Evolutionary conservation across 306 rosid genomes (phyloP), one percentile per base, ranked within the genome.

Genomic region (Vachellia collinsii): DNA sequence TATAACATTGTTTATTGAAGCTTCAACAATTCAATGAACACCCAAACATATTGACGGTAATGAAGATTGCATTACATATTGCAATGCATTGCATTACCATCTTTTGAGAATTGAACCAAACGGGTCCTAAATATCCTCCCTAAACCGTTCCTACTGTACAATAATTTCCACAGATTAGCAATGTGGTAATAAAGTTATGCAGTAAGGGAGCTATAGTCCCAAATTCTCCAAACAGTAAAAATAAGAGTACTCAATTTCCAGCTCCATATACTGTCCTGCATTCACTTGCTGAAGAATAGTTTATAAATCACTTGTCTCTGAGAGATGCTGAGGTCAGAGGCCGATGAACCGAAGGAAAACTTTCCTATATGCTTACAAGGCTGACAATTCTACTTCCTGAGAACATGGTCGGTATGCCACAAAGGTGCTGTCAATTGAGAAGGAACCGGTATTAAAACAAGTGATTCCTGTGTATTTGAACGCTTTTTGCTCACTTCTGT

Each of bases 391-490:
- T 77, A 95, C 97, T 83, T 95, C 98, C 80, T 93, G 97, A 76
- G 88, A 89, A 83, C 88, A 89, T 56, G 98, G 97, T 29, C 97
- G 92, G 86, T 89, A 94, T 22, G 90, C 97, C 84, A 87, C 97
- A 73, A 95, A 93, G 41, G 97, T 89, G 70, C 84, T 81, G 71
- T 93, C 98, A 53, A 74, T 89, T 44, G 99, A 87, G 85, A 95
- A 93, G 76, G 98, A 95, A 76, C 97, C 98, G 0, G 98, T 88
- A 82, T 94, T 93, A 69, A 91, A 94, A 83, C 97, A 94, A 77
- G 97, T 89, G 75, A 89, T 91, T 86, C 97, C 99, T 63, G 92
- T 91, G 91, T 93, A 90, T 79, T 92, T 93, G 87, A 93, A 94
- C 48, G 97, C 97, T 80, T 93, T 94, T 79, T 91, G 97, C 81